These are phyloP conservation scores for Gossypium sturtianum DNA, from an alignment of 345 rosid genomes.

Conservation along the genomic window DNA sequence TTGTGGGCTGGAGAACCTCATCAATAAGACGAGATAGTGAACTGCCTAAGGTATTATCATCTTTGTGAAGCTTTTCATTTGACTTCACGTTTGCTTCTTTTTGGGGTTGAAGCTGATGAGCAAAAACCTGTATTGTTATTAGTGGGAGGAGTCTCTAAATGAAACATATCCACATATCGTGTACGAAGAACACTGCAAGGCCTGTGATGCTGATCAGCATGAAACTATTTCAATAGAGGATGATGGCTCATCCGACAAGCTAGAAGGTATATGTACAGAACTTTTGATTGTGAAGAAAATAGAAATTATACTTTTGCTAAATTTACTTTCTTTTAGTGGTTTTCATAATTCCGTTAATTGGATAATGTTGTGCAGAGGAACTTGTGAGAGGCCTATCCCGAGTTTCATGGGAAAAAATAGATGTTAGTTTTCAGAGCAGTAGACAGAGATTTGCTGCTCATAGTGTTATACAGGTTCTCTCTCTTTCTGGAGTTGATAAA, in stretches of 20 bases:
- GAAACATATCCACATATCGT: conserved; percentile 90
- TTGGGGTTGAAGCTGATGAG: not conserved
- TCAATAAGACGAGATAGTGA: conserved; percentile 77
- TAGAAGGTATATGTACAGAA: conserved; percentile 57
- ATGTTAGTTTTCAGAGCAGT: conserved; percentile 84
- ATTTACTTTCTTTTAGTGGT: not conserved
- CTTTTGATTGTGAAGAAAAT: conserved; percentile 1
- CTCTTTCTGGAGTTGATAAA: conserved; percentile 2
- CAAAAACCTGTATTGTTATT: conserved; percentile 13
- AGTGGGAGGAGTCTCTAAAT: conserved; percentile 69
- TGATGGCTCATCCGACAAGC: conserved; percentile 36
- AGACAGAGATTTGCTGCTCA: conserved; percentile 89
- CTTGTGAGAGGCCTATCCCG: conserved; percentile 70
- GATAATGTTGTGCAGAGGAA: conserved; percentile 52
- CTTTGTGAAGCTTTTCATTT: not conserved
- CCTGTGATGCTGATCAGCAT: conserved; percentile 38
- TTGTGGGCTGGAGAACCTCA: conserved; percentile 98
- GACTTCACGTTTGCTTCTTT: not conserved
- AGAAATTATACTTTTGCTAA: not conserved
- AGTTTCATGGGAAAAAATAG: conserved; percentile 93
- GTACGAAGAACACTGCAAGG: conserved; percentile 81
- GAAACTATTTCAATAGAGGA: conserved; percentile 38
- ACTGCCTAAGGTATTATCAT: conserved; percentile 65
- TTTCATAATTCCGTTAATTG: not conserved
- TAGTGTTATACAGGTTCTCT: conserved; percentile 85